Base-by-base conservation (phyloP, 176 grass and related monocot genomes). In the Carex pumila region DNA sequence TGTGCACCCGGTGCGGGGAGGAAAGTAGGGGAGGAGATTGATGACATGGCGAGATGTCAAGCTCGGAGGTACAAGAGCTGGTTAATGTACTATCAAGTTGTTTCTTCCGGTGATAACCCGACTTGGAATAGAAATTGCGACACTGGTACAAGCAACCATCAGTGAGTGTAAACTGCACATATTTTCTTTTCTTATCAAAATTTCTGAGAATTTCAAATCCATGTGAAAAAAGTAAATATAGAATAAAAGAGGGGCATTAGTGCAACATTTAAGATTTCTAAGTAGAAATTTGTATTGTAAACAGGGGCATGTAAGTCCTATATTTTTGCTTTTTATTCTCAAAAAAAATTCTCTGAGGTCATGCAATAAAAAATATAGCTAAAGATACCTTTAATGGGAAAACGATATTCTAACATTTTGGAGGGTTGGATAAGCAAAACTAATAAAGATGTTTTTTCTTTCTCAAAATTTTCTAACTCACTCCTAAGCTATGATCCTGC, bases 81-180 rank as follows among this genome's bases (percentile, higher is more conserved):
- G 93, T 83, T 98, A 71, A 98, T 98, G 88, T 98, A 98, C 83
- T 98, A 93, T 79, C 89, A 90, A 90, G 96, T 98, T 11, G 89
- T 98, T 25, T 90, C 88, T 9, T 90, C 87, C 9, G 88, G 88
- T 5, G 84, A 89, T 18, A 85, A 81, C 57, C 81, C 85, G 14
- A 75, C 84, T 57, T 87, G 84, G 71, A 88, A 55, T 64, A 59
- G 71, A 36, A 70, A 79, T 32, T 71, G 65, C 80, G 74, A 49
- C 13, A 14, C 65, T 29, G 81, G 14, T 22, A 68, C 52, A 0
- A 63, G 53, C 66, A 61, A 58, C 58, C 73, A 61, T 67, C 85
- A 85, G 72, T 89, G 80, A 90, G 89, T 92, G 66, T 56, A 64
- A 34, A 81, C 19, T 83, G 30, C 37, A 80, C n/a, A 14, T 8